These are phyloP conservation scores for Tulasnella sp. DNA, from an alignment of 768 basidiomycete genomes.

Conservation along the genomic window DNA sequence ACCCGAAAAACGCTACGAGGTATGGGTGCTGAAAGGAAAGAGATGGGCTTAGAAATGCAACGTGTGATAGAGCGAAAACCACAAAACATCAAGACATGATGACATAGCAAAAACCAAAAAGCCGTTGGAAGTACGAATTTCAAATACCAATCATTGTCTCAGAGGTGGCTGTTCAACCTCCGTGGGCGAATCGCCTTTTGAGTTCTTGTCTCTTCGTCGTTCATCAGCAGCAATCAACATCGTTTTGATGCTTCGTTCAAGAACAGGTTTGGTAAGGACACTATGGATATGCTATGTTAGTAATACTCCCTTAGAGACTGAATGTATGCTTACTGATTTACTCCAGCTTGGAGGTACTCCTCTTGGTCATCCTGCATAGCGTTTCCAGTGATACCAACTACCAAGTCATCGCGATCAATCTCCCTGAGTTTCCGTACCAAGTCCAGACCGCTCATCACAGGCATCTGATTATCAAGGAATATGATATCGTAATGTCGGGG, in stretches of 20 bases:
- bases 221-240: conserved; percentile 9
- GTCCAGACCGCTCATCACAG: conserved; percentile 22
- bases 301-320: background rate
- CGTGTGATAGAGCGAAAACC: no score
- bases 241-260: conserved; percentile 11
- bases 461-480: conserved; percentile 25
- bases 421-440: conserved; percentile 19
- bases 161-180: no score
- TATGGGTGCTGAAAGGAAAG: no score
- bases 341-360: conserved; percentile 22
- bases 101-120: no score
- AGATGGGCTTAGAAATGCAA: no score
- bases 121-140: no score
- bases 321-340: conserved; percentile 14
- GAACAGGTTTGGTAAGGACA: conserved; percentile 17
- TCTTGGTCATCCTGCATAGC: conserved; percentile 22
- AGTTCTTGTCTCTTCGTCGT: background rate
- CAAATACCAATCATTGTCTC: no score
- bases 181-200: background rate
- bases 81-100: no score
- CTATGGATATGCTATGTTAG: background rate
- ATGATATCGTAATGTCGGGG: conserved; percentile 22
- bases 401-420: conserved; percentile 21
- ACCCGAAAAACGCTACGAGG: no score
- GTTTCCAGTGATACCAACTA: conserved; percentile 26